phyloP scores from a whole-genome alignment of 2,329 filamentous ascomycete genomes.

The Colletotrichum shisoi region DNA sequence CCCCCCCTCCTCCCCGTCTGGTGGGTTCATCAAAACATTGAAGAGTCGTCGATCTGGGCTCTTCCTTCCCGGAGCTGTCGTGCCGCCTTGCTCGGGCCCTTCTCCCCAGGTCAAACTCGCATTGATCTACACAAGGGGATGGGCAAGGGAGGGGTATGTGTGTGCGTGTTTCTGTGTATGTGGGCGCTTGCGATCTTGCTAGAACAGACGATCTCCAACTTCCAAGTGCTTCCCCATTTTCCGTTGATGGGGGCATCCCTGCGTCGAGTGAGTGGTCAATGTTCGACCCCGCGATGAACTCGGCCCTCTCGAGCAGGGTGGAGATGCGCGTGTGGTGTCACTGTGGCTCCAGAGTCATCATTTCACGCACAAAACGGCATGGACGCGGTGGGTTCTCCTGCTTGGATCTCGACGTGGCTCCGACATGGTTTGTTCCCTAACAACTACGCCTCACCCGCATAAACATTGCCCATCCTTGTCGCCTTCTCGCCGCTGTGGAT shows the following conservation, averaged over 20 bases:
- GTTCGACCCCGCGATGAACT: not conserved
- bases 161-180: not conserved
- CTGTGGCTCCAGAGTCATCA: not conserved
- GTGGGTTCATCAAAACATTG: not conserved
- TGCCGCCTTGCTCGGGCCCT: not conserved
- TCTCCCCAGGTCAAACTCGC: not conserved
- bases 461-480: too few relatives aligned
- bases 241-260: slow-evolving; percentile 7
- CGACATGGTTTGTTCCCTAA: not conserved
- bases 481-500: slow-evolving; percentile 8
- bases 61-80: not conserved
- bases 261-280: not conserved
- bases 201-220: not conserved
- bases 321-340: not conserved
- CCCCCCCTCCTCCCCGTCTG: too few relatives aligned
- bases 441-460: too few relatives aligned
- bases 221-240: not conserved
- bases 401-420: not conserved
- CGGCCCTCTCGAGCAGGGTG: not conserved
- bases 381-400: not conserved
- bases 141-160: not conserved
- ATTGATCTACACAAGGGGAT: slow-evolving; percentile 27
- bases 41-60: not conserved
- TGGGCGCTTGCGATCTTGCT: not conserved
- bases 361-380: slow-evolving; percentile 6